Percentiles rank a stretch among this genome's conserved stretches.
phyloP scores from a whole-genome alignment of 306 rosid species.

The Vigna trinervia region DNA sequence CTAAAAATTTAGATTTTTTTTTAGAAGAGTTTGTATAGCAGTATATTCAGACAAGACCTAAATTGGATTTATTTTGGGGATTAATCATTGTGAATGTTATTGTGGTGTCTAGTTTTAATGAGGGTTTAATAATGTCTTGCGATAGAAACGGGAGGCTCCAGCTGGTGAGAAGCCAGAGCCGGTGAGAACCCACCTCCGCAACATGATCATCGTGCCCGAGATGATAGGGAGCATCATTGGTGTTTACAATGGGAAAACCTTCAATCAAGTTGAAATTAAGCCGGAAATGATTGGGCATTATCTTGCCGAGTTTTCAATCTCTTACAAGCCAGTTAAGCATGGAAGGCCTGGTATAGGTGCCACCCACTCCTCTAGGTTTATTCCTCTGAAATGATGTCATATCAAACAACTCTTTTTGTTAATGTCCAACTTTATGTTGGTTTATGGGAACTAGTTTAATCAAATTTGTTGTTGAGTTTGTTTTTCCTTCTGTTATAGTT shows the following conservation, averaged over 20 bases:
- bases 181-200: constrained; percentile 84
- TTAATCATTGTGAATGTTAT: neutral
- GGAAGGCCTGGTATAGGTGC: constrained; percentile 99
- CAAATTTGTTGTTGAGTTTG: constrained; percentile 12
- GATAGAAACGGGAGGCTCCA: constrained; percentile 90
- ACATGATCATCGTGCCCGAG: constrained; percentile 63
- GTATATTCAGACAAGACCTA: neutral
- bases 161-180: constrained; percentile 93
- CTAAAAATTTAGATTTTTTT: too few species aligned
- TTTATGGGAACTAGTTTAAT: constrained; percentile 7
- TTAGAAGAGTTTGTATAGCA: too few species aligned
- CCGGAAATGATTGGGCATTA: constrained; percentile 77
- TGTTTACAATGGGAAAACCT: constrained; percentile 58
- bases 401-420: neutral
- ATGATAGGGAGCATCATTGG: constrained; percentile 58
- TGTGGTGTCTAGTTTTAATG: neutral
- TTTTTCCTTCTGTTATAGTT: constrained; percentile 16
- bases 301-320: constrained; percentile 90
- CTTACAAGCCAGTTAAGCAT: constrained; percentile 96
- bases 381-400: constrained; percentile 83
- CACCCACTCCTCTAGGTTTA: constrained; percentile 96
- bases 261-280: constrained; percentile 63
- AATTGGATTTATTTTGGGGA: neutral
- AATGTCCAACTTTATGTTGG: constrained; percentile 27
- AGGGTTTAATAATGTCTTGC: constrained; percentile 9